phyloP scores from a whole-genome alignment of 1,284 basidiomycete species.

The Sporisorium iseilematis-ciliati region DNA sequence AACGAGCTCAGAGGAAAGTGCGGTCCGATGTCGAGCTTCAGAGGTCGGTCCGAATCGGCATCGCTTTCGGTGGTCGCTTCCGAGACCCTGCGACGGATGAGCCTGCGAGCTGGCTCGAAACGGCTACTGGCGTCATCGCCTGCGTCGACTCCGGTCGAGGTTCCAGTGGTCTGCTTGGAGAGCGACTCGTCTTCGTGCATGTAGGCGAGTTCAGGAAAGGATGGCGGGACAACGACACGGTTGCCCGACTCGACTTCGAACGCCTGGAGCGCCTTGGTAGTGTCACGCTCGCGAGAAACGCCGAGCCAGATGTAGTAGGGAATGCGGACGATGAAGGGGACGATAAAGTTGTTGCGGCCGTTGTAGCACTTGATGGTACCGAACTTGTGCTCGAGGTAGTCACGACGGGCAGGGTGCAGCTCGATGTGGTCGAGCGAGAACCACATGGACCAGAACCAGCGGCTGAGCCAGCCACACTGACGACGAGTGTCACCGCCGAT shows the following conservation, averaged over 20 bases:
- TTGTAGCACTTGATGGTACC: slow-evolving; percentile 78
- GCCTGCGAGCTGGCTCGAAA: slow-evolving; percentile 60
- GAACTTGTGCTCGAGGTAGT: slow-evolving; percentile 85
- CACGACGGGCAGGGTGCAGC: slow-evolving; percentile 75
- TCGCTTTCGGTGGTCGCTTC: slow-evolving; percentile 70
- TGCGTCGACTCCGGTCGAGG: slow-evolving; percentile 68
- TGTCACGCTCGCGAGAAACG: slow-evolving; percentile 77
- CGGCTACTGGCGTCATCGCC: slow-evolving; percentile 68
- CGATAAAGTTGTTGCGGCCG: slow-evolving; percentile 79
- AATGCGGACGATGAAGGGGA: slow-evolving; percentile 78
- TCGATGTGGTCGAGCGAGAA: slow-evolving; percentile 84
- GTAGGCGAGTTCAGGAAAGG: slow-evolving; percentile 65
- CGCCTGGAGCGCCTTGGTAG: slow-evolving; percentile 75
- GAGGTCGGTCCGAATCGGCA: slow-evolving; percentile 68
- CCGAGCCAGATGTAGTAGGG: slow-evolving; percentile 85
- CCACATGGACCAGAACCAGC: slow-evolving; percentile 78
- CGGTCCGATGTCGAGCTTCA: slow-evolving; percentile 61
- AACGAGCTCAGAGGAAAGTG: slow-evolving; percentile 77
- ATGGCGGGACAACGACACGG: slow-evolving; percentile 68
- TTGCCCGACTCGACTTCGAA: slow-evolving; percentile 82
- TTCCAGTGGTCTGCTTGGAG: slow-evolving; percentile 40
- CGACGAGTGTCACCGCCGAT: slow-evolving; percentile 80
- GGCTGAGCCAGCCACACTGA: slow-evolving; percentile 79
- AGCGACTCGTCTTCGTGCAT: slow-evolving; percentile 37
- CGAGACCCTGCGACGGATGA: slow-evolving; percentile 70